Percentiles rank a stretch among this genome's conserved stretches.
Evolutionary conservation across 371 early-diverging fungal species (phyloP).

Genomic region (Apophysomyces elegans): DNA sequence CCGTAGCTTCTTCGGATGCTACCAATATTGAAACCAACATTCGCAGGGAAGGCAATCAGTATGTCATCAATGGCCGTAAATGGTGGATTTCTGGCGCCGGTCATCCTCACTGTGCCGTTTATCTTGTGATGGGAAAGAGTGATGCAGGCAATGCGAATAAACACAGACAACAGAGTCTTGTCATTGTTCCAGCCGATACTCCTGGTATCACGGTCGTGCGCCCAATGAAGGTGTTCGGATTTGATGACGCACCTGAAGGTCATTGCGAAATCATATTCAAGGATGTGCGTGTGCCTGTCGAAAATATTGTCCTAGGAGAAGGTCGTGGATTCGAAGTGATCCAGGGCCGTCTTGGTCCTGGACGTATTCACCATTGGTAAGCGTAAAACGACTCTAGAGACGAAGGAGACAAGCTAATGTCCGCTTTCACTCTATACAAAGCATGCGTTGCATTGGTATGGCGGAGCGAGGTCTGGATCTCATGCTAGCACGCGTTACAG

Average conservation of each 20-base stretch:
- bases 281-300: constrained; percentile 86
- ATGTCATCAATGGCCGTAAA: constrained; percentile 91
- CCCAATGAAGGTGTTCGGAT: constrained; percentile 90
- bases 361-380: constrained; percentile 75
- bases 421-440: constrained; percentile 30
- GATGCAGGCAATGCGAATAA: constrained; percentile 69
- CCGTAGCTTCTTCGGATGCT: constrained; percentile 94
- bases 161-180: constrained; percentile 88
- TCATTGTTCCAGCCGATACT: constrained; percentile 88
- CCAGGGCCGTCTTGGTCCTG: constrained; percentile 95
- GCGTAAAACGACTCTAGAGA: neutral
- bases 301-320: constrained; percentile 90
- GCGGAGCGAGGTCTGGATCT: constrained; percentile 91
- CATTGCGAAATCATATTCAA: constrained; percentile 93
- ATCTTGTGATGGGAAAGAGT: constrained; percentile 88
- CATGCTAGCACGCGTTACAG: constrained; percentile 87
- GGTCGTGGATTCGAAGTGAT: constrained; percentile 97
- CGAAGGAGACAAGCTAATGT: no score
- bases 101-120: constrained; percentile 90
- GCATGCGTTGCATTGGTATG: constrained; percentile 95
- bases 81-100: constrained; percentile 98
- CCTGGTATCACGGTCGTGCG: constrained; percentile 87
- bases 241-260: constrained; percentile 95
- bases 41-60: constrained; percentile 67
- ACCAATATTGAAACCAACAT: constrained; percentile 92